Base-by-base conservation (phyloP, 306 rosid genomes). In the Hippophae rhamnoides region DNA sequence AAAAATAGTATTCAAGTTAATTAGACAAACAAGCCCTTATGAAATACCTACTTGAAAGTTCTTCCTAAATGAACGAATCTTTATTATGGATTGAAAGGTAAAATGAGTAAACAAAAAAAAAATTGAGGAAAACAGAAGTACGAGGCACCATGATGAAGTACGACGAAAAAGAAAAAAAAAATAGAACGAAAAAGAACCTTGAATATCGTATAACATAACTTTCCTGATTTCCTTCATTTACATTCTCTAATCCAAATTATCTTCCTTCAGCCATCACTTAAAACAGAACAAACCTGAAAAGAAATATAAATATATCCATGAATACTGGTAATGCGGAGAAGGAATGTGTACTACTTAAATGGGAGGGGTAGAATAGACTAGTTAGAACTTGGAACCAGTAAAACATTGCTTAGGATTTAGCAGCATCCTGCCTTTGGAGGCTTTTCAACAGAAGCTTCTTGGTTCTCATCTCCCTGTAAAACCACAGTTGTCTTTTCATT, bases 401-500 rank as follows among this genome's bases (percentile, higher is more conserved):
- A 74, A 70, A 61, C 57, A 58, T 59, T 58, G 54, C 57, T 71
- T 41, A 42, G 10, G 58, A 60, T 31, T 18, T 74, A 83, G 74
- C 98, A 92, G 77, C 98, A 92, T 70, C 98, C 72, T 62, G 69
- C 77, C 60, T 81, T 76, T 68, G 68, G 75, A 5, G 87, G 2
- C 68, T 64, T 82, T 48, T 6, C 83, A 3, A 12, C 74, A 31
- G 38, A 3, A 56, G 76, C 78, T 71, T 66, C 81, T 52, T 54
- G 63, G 41, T 76, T 72, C 41, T 64, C 94, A 3, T 78, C 85
- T 60, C 63, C 86, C 67, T 73, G 82, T 61, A 92, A 53, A 65
- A 92, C 89, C 78, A 92, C 84, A n/a, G 89, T 31, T 31, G 38
- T 87, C 67, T 76, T 87, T 27, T 92, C 96, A 76, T 72, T 68